phyloP scores from a whole-genome alignment of 1,284 basidiomycete species.

The Bondarzewia mesenterica region DNA sequence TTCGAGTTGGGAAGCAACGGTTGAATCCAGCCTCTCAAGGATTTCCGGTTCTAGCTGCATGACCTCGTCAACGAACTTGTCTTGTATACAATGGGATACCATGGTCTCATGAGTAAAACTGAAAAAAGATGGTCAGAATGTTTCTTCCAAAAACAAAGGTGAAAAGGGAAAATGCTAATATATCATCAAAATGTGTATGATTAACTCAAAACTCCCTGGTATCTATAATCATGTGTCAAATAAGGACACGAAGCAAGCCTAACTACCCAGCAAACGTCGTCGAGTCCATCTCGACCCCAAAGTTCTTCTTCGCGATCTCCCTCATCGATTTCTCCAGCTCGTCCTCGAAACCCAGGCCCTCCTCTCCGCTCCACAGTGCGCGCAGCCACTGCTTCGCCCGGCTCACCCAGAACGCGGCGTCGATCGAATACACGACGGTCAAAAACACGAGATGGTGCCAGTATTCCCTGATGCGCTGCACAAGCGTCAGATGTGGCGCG shows the following conservation, averaged over 20 bases:
- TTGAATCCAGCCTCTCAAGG: too few relatives aligned
- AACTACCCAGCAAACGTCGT: conserved; percentile 7
- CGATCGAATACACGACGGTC: conserved; percentile 44
- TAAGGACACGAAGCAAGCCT: not conserved
- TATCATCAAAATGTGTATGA: too few relatives aligned
- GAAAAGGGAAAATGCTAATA: too few relatives aligned
- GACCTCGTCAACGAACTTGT: too few relatives aligned
- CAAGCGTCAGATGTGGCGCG: conserved; percentile 28
- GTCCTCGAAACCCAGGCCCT: conserved; percentile 45
- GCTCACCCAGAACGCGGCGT: conserved; percentile 49
- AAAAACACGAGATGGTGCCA: conserved; percentile 46
- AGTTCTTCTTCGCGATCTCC: conserved; percentile 46
- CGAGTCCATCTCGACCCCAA: conserved; percentile 43
- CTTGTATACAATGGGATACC: too few relatives aligned
- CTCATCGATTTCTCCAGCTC: conserved; percentile 56
- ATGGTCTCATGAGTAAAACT: too few relatives aligned
- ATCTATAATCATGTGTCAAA: too few relatives aligned
- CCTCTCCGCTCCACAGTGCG: conserved; percentile 1
- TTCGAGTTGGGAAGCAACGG: too few relatives aligned
- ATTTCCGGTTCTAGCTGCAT: too few relatives aligned
- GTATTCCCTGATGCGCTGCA: conserved; percentile 37
- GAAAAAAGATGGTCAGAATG: too few relatives aligned
- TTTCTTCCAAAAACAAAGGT: too few relatives aligned
- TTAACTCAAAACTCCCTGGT: too few relatives aligned
- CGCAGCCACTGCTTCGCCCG: conserved; percentile 30